Evolutionary conservation across 768 basidiomycete species (phyloP), one percentile per base, ranked within the genome.

Genomic region (Naganishia kalamii): DNA sequence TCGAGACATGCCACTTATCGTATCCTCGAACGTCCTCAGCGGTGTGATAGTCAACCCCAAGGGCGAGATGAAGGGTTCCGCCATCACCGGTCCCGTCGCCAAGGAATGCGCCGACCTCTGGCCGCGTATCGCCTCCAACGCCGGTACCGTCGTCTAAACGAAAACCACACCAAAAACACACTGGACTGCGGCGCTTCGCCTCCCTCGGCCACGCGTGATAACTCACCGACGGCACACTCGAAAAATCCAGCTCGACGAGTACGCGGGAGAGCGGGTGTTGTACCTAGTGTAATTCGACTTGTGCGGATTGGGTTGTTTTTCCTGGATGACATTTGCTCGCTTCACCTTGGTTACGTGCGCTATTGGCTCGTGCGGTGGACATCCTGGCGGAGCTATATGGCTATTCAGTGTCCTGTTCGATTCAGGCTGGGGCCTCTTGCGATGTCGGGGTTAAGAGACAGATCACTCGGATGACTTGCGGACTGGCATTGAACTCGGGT

Each of bases 91-190:
- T 49, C 75, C 74, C 62, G 78, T 99, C 68, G 96, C 94, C 82
- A 99, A 98, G 86, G 94, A 97, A 90, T 98, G 96, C 77, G 92
- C 92, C 75, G 94, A 97, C 83, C 83, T 94, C 64, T 97, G 94
- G 96, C 94, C 91, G 65, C 92, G 92, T 89, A 97, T 97, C 74
- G 96, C 96, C 63, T 92, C 93, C 71, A 98, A 97, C 81, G 92
- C 93, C 66, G 92, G 93, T 76, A 97, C 94, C 67, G 94, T 98
- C 77, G 94, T 97, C 78, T 97, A 83, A 87, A 67, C 50, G 19
- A 47, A 41, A 43, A 40, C 46, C 27, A 21, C 23, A 23, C 57
- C 52, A n/a, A n/a, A n/a, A 48, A 33, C 49, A 51, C 49, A 51
- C 49, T 44, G 19, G 8, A n/a, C n/a, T n/a, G n/a, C n/a, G n/a